Base-by-base conservation (phyloP, 495 filamentous ascomycete genomes). In the Rhizodiscina lignyota region DNA sequence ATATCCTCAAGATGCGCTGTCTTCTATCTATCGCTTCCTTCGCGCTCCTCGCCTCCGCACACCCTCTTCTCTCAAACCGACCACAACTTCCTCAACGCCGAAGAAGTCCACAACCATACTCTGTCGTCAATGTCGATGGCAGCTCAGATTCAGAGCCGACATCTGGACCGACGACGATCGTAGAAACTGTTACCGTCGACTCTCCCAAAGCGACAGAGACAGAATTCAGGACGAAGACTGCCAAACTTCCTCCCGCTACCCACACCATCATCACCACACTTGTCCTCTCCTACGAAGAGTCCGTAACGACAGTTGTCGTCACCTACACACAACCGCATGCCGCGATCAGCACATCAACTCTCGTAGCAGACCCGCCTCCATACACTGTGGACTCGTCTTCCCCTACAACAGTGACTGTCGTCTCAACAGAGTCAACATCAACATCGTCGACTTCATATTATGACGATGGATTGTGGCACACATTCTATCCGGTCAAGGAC, bases 401-500 rank as follows among this genome's bases (percentile, higher is more conserved):
- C 8, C 13, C 24, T 8, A 13, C 24, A 13, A 8, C 24, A 13
- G n/a, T 8, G 24, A 27, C 24, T 8, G 24, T 27, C 24, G 24
- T 27, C 24, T 8, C 24, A 8, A 27, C 24, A 13, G 24, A 8
- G 24, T 6, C 30, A 6, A 16, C 8, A 6, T 18, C 30, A 6
- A 10, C 21, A 17, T 27, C 17, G 15, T 12, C 33, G 33, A n/a
- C 12, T 5, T 27, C 41, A 22, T 50, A 41, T 40, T 50, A 50
- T 34, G 47, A 47, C 34, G 35, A 47, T 24, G 47, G 47, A 2
- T 10, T 44, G 36, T 50, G 47, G 47, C 39, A 50, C 18, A 50
- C 47, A 1, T 27, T 29, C 24, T 47, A 47, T 34, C 2, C 22
- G 2, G 32, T 47, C 21, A 47, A 47, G 37, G 47, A 21, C 17